Conservation (phyloP, 108 stramenopile species). For the Schizochytrium sp. region DNA sequence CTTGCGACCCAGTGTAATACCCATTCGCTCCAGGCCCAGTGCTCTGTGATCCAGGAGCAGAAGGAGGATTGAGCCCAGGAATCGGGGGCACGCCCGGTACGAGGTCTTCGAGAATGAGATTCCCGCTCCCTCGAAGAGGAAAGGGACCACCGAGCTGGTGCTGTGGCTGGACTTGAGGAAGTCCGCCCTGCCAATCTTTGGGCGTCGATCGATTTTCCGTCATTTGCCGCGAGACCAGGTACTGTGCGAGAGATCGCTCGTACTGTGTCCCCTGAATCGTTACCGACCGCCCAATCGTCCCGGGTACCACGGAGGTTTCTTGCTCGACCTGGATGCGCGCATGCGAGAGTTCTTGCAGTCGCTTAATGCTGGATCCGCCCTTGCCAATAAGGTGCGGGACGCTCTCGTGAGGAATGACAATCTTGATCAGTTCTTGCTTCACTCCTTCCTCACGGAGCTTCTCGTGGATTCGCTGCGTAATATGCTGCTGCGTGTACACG, state of each 20-base stretch:
- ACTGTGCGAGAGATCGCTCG: conserved; percentile 1
- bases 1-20: background rate
- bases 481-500: background rate
- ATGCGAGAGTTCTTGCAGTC: background rate
- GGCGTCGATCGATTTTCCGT: background rate
- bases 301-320: background rate
- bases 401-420: conserved; percentile 2
- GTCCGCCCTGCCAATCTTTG: background rate
- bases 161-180: background rate
- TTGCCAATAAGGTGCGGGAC: conserved; percentile 18
- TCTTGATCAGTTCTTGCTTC: conserved; percentile 8
- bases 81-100: background rate
- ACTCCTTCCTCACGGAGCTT: background rate
- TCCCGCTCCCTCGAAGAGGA: background rate
- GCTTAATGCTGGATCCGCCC: background rate
- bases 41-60: background rate
- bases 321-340: conserved; percentile 11
- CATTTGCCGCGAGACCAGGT: background rate
- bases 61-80: background rate
- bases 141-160: background rate
- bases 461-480: background rate
- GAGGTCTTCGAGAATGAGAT: background rate
- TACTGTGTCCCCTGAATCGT: conserved; percentile 14
- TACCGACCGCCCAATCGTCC: background rate
- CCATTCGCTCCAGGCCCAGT: background rate